Conservation (phyloP, 2,329 filamentous ascomycete genomes). For the Trichoderma endophyticum region DNA sequence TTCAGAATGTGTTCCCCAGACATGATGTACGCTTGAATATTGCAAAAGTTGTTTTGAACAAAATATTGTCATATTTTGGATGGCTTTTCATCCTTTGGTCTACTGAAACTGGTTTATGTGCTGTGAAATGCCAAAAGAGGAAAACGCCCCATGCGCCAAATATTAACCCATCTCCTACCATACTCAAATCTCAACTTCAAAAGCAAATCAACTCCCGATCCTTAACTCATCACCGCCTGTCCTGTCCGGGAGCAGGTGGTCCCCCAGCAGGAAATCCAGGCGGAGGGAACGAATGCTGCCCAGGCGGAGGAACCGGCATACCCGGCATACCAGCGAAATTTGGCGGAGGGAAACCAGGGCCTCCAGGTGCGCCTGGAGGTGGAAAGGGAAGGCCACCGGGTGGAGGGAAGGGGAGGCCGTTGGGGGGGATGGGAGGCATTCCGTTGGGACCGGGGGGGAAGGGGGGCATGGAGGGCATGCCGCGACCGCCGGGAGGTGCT, state of each 20-base stretch:
- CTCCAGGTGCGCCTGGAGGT: slow-evolving; percentile 28
- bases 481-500: slow-evolving; percentile 51
- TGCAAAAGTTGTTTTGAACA: not conserved
- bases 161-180: not conserved
- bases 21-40: not conserved
- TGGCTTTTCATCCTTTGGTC: not conserved
- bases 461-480: slow-evolving; percentile 45
- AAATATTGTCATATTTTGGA: not conserved
- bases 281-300: slow-evolving; percentile 41
- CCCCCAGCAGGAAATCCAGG: slow-evolving; percentile 37
- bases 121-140: not conserved
- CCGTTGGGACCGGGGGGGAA: slow-evolving; percentile 41
- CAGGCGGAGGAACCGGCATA: slow-evolving; percentile 35
- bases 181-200: not conserved
- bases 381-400: slow-evolving; percentile 30
- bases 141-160: slow-evolving; percentile 34
- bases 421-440: slow-evolving; percentile 31
- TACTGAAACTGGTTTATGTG: not conserved
- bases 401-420: slow-evolving; percentile 44
- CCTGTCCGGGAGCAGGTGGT: slow-evolving; percentile 38
- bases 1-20: not conserved
- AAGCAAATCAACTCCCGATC: not conserved
- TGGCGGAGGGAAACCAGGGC: slow-evolving; percentile 27
- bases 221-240: slow-evolving; percentile 32
- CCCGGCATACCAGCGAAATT: slow-evolving; percentile 35